Base-by-base conservation (phyloP, 371 early-diverging fungal genomes). In the Nematocida ausubeli region DNA sequence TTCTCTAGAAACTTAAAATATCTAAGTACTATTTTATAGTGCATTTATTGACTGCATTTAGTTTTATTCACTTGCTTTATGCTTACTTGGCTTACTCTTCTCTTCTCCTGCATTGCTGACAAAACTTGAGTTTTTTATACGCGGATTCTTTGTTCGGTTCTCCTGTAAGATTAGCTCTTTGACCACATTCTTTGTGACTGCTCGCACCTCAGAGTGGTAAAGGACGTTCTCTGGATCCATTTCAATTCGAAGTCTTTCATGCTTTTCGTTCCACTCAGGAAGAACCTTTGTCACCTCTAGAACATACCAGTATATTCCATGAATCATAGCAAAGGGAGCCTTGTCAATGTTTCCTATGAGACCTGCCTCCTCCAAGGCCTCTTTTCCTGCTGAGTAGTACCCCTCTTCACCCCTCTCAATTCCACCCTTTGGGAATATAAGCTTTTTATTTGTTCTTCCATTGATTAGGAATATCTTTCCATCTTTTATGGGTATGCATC, bases 351-450 rank as follows among this genome's bases (percentile, higher is more conserved):
- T 54, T 3, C 85, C 84, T 51, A 68, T 70, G 9, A 70, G 12
- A 30, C 85, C 85, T 5, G 54, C 49, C 57, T 85, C 85, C 69
- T 85, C 85, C 14, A 75, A 1, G 0, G 84, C 78, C 49, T 85
- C 85, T 78, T 82, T 80, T 62, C 58, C 51, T 28, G 85, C 85
- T 42, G 84, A 67, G 16, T 81, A 65, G 67, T 56, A 56, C 24
- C 42, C 42, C 16, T 22, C 68, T 62, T 85, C 85, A 5, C 28
- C 24, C 19, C 73, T 73, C 26, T 82, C 69, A n/a, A 82, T 68
- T 2, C 79, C 65, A 32, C 85, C 85, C 58, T 85, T 85, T 0
- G 85, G 85, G 24, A 85, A 65, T 16, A 83, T 78, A 30, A 80
- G 44, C 34, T 80, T 70, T 9, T 69, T 49, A 3, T 30, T 63